phyloP scores from a whole-genome alignment of 2,329 filamentous ascomycete species.

The Chaetomiaceae sp. region DNA sequence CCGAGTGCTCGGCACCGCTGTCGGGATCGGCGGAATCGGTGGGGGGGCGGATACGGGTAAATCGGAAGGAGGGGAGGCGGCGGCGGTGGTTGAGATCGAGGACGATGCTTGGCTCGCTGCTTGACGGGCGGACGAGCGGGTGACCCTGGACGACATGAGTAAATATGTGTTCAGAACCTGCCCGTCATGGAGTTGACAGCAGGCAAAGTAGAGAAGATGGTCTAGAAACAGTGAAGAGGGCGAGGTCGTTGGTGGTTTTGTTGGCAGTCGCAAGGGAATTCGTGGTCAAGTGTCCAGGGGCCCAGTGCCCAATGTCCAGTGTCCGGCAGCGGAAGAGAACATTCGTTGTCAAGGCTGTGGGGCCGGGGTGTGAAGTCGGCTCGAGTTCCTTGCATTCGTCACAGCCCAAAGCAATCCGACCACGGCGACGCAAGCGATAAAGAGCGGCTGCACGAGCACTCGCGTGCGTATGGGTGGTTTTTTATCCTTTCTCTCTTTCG shows the following conservation, averaged over 20 bases:
- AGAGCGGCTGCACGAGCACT: background rate
- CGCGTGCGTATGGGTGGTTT: background rate
- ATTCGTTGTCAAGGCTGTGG: conserved; percentile 3
- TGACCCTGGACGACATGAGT: conserved; percentile 97
- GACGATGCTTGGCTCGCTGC: conserved; percentile 57
- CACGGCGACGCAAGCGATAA: background rate
- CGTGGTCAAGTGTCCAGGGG: background rate
- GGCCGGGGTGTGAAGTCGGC: conserved; percentile 1
- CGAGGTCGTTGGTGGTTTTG: conserved; percentile 8
- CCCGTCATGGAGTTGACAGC: conserved; percentile 26
- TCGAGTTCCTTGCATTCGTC: conserved; percentile 5
- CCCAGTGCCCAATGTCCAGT: too few relatives aligned
- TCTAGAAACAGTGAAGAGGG: conserved; percentile 8
- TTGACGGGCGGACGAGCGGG: conserved; percentile 89
- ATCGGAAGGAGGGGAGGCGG: conserved; percentile 35
- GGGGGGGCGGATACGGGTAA: conserved; percentile 38
- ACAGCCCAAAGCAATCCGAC: background rate
- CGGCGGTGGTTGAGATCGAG: conserved; percentile 34
- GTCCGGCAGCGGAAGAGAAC: conserved; percentile 1
- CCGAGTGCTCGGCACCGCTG: conserved; percentile 45
- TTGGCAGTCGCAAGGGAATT: conserved; percentile 11
- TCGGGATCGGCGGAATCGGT: conserved; percentile 35
- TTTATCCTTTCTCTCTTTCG: background rate
- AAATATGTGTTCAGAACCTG: conserved; percentile 29
- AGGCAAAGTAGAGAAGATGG: conserved; percentile 24